Base-by-base conservation (phyloP, 495 filamentous ascomycete species). In the Daldinia vernicosa region DNA sequence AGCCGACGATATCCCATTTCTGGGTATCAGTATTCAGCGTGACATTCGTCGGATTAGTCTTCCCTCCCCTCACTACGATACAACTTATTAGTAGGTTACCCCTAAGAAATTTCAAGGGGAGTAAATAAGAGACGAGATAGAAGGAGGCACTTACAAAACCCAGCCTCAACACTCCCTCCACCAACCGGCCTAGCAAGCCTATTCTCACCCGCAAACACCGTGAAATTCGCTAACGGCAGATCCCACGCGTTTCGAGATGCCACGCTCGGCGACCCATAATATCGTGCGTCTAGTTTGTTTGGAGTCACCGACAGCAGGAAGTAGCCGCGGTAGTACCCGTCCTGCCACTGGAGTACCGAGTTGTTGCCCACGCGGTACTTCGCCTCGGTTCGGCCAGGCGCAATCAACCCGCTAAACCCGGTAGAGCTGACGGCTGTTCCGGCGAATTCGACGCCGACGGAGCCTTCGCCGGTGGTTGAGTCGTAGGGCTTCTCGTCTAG, bases 371-470 rank as follows among this genome's bases (percentile, higher is more conserved):
- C 80, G 28, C 87, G 81, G 37, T 77, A 79, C 24, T 78, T 30
- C 9, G 81, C 79, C 62, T 75, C 65, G 19, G 71, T 66, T 40
- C 86, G 80, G 0, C 84, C 85, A 3, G 63, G 70, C 3, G 63
- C 72, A 32, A 86, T 77, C 7, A 78, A 76, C 52, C 82, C 81
- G 63, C 83, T 84, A 43, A 82, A 81, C 24, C 87, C 88, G 17
- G 78, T 77, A 17, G 84, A 88, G 37, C 81, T 82, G 45, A 92
- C 89, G 2, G 88, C 89, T 0, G 86, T 82, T 24, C 88, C 89
- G 39, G 86, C 89, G 65, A 92, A 89, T 74, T 92, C 89, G 52
- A 91, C 88, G 28, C 89, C 89, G 33, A 92, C 79, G 39, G 84
- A 72, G 0, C 89, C 89, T 8, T 72, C 77, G 14, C 89, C 89